Conservation (phyloP, 208 protist genomes). For the Naegleria gruberi region DNA sequence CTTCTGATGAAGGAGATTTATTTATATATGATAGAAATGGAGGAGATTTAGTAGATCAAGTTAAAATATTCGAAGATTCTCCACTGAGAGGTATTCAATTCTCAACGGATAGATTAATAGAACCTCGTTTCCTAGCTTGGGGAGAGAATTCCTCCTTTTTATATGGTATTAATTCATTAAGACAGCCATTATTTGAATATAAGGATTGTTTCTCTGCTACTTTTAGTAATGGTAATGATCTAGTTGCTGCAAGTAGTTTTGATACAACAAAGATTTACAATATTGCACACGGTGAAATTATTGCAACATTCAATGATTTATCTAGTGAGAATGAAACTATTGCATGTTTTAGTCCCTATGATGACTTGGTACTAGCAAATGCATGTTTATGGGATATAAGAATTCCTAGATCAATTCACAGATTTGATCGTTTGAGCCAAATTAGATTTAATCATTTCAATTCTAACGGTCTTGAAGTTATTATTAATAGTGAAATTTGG, state of each 20-base stretch:
- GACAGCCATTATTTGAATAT: neutral
- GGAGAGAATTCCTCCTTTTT: neutral
- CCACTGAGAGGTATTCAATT: neutral
- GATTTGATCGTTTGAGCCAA: neutral
- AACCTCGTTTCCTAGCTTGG: neutral
- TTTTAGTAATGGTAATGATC: neutral
- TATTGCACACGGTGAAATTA: neutral
- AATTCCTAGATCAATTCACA: neutral
- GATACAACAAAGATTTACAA: neutral
- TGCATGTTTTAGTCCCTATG: slow-evolving; percentile 17
- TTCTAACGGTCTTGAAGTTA: slow-evolving; percentile 12
- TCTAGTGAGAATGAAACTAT: neutral
- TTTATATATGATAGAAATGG: neutral
- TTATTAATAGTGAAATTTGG: slow-evolving; percentile 27
- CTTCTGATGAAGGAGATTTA: neutral
- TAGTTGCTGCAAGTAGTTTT: neutral
- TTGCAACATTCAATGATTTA: neutral
- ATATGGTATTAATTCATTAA: no score
- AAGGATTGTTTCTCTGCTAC: neutral
- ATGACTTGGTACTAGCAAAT: slow-evolving; percentile 16
- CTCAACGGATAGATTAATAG: neutral
- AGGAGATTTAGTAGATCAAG: neutral
- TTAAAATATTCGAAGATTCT: neutral
- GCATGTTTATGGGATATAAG: slow-evolving; percentile 4
- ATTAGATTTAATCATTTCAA: neutral